phyloP scores from a whole-genome alignment of 176 grass and related monocot genomes.

The Oryza meyeriana region DNA sequence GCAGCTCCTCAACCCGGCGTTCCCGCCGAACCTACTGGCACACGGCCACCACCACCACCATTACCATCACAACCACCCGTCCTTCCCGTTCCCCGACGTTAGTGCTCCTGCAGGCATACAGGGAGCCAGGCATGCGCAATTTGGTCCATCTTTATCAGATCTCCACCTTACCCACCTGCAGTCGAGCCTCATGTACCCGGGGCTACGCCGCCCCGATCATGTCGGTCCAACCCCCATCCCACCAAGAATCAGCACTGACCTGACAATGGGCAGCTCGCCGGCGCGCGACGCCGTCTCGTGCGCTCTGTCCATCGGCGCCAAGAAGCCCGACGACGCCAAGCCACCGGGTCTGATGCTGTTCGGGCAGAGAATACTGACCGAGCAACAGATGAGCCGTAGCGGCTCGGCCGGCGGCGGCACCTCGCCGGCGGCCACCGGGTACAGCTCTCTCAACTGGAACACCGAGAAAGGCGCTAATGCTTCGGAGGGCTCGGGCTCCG shows the following conservation, averaged over 20 bases:
- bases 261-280: conserved; percentile 36
- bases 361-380: conserved; percentile 70
- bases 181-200: conserved; percentile 44
- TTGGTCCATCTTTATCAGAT: conserved; percentile 71
- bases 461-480: conserved; percentile 53
- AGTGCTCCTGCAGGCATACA: conserved; percentile 89
- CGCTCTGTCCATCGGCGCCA: conserved; percentile 27
- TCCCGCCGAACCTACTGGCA: conserved; percentile 33
- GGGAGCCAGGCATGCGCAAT: conserved; percentile 96
- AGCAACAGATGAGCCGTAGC: conserved; percentile 57
- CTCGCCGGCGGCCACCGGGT: conserved; percentile 17
- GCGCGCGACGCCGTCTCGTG: conserved; percentile 10
- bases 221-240: not conserved
- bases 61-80: conserved; percentile 22
- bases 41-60: conserved; percentile 9
- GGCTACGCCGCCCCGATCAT: conserved; percentile 24
- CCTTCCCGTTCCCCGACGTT: conserved; percentile 42
- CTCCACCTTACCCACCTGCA: conserved; percentile 58
- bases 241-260: conserved; percentile 41
- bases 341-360: conserved; percentile 68
- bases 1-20: conserved; percentile 43
- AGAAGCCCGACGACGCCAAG: conserved; percentile 32
- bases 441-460: conserved; percentile 36
- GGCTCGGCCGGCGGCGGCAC: conserved; percentile 4
- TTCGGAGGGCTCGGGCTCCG: conserved; percentile 74